Conservation (phyloP, 257 asterid species). For the Apocynum venetum region DNA sequence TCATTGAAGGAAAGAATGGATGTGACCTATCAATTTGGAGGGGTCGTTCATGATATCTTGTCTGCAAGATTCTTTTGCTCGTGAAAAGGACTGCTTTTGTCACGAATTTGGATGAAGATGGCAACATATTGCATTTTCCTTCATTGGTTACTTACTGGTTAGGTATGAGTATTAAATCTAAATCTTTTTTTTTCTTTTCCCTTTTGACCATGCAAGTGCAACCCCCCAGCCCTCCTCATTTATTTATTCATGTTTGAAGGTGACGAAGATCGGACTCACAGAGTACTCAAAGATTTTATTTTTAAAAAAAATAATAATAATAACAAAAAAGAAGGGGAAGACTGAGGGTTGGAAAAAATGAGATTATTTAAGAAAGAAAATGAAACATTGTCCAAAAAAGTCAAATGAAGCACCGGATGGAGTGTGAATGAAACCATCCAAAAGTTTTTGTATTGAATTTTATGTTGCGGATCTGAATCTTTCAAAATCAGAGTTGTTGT, state of each 20-base stretch:
- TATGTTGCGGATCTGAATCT: too few species aligned
- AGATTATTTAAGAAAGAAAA: too few species aligned
- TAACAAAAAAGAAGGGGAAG: too few species aligned
- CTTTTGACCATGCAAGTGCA: background rate
- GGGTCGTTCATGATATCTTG: slow-evolving; percentile 32
- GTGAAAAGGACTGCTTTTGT: slow-evolving; percentile 45
- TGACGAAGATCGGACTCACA: background rate
- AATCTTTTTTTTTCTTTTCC: background rate
- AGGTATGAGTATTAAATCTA: background rate
- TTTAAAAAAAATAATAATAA: too few species aligned
- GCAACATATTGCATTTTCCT: slow-evolving; percentile 1
- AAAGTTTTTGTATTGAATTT: too few species aligned
- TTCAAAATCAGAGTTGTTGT: too few species aligned
- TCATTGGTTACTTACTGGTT: background rate
- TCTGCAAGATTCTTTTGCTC: slow-evolving; percentile 46
- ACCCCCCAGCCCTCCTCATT: background rate
- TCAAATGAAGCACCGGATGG: too few species aligned
- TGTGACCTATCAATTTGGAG: slow-evolving; percentile 10
- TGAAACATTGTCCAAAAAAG: too few species aligned
- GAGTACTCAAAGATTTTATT: too few species aligned
- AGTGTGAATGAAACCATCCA: too few species aligned
- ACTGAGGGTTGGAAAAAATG: too few species aligned
- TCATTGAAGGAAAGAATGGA: background rate
- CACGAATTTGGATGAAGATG: slow-evolving; percentile 38
- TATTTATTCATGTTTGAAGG: too few species aligned